phyloP scores from a whole-genome alignment of 495 filamentous ascomycete genomes.

The Aspergillus steynii region DNA sequence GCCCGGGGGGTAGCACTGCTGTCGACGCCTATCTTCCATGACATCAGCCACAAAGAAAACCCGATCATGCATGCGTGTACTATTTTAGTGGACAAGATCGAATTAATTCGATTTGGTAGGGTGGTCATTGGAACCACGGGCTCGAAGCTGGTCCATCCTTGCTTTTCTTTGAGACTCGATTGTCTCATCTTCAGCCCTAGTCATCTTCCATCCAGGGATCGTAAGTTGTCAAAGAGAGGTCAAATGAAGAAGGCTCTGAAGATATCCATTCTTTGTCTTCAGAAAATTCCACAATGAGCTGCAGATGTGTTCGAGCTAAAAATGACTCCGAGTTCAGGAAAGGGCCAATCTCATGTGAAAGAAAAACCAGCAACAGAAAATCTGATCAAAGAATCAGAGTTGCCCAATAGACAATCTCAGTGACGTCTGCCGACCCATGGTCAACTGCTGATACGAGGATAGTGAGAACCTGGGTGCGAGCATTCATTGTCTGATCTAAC shows the following conservation, averaged over 20 bases:
- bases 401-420: background rate
- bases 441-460: background rate
- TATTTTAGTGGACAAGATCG: background rate
- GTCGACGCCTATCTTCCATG: background rate
- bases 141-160: background rate
- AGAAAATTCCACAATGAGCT: background rate
- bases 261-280: background rate
- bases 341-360: background rate
- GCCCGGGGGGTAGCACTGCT: background rate
- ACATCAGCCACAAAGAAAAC: background rate
- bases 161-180: background rate
- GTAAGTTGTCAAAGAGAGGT: background rate
- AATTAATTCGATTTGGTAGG: background rate
- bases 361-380: background rate
- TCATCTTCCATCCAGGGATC: background rate
- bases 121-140: background rate
- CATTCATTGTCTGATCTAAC: background rate
- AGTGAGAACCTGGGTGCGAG: background rate
- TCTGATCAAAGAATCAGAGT: background rate
- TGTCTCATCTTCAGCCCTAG: background rate
- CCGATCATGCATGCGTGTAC: background rate
- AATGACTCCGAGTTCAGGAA: background rate
- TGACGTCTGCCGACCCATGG: background rate
- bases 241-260: background rate
- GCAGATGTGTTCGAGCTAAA: background rate